phyloP scores from a whole-genome alignment of 2,329 filamentous ascomycete genomes.

The Fusarium virguliforme region DNA sequence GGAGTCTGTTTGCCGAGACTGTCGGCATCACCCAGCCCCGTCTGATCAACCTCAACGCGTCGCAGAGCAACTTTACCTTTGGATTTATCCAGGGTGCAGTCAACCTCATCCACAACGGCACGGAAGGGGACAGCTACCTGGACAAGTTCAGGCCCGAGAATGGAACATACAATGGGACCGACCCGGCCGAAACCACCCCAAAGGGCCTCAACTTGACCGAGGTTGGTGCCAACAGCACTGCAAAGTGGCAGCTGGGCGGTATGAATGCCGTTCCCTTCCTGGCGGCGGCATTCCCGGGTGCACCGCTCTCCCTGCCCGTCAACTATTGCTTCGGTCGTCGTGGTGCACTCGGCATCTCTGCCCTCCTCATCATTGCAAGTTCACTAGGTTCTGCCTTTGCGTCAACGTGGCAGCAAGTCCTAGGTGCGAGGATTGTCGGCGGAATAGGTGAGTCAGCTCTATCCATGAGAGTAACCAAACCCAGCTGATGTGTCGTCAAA shows the following conservation, averaged over 20 bases:
- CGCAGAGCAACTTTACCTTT: background rate
- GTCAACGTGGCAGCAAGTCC: conserved; percentile 52
- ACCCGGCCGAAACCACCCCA: background rate
- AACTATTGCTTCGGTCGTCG: conserved; percentile 59
- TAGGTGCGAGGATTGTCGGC: conserved; percentile 50
- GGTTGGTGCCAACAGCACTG: background rate
- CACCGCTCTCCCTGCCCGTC: conserved; percentile 56
- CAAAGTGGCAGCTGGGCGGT: conserved; percentile 50
- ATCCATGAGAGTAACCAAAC: background rate
- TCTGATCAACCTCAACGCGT: background rate
- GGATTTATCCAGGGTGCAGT: background rate
- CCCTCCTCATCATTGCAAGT: conserved; percentile 57
- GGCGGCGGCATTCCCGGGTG: conserved; percentile 56
- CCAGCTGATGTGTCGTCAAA: background rate
- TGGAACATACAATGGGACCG: background rate
- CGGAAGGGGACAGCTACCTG: background rate
- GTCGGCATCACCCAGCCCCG: conserved; percentile 24
- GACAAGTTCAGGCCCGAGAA: background rate
- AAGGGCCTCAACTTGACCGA: background rate
- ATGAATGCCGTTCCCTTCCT: conserved; percentile 59
- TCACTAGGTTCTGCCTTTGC: conserved; percentile 57
- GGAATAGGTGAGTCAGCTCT: conserved; percentile 32
- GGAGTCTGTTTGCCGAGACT: conserved; percentile 52
- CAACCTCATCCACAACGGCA: background rate
- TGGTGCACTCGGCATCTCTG: conserved; percentile 58